Percentiles rank a stretch among this genome's conserved stretches.
phyloP scores from a whole-genome alignment of 164 flowering plant species.

The Sedum album region DNA sequence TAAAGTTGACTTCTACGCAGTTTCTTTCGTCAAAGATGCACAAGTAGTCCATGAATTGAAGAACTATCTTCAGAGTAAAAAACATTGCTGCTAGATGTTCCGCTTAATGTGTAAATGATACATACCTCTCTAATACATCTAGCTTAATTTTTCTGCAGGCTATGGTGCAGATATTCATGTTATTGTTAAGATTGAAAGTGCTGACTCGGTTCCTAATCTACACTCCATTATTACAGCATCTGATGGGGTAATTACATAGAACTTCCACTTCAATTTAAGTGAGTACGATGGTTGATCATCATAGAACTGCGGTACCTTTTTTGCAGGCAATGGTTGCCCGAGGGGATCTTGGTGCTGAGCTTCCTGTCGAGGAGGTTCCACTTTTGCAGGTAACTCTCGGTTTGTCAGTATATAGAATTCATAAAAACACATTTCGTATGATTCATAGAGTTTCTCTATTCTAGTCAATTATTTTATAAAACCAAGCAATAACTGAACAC shows the following conservation, averaged over 20 bases:
- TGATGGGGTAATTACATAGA: constrained; percentile 60
- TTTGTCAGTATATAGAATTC: no score
- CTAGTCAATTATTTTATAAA: neutral
- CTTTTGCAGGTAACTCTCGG: constrained; percentile 46
- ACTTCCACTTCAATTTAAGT: constrained; percentile 1
- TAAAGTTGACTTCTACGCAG: constrained; percentile 89
- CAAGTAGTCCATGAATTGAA: constrained; percentile 83
- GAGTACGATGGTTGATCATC: neutral
- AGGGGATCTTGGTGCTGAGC: constrained; percentile 85
- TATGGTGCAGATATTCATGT: constrained; percentile 77
- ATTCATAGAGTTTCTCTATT: neutral
- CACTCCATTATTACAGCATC: constrained; percentile 87
- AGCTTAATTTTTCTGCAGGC: constrained; percentile 30
- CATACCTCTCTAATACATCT: neutral
- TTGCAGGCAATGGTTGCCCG: constrained; percentile 76
- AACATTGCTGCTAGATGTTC: neutral
- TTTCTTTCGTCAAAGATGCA: constrained; percentile 96
- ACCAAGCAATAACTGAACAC: neutral
- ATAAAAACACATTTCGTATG: neutral
- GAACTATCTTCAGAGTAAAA: constrained; percentile 67
- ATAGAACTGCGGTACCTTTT: constrained; percentile 1
- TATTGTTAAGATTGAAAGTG: constrained; percentile 84
- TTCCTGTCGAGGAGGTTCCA: constrained; percentile 76
- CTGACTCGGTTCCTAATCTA: constrained; percentile 83
- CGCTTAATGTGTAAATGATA: neutral